Percentiles rank a stretch among this genome's conserved stretches.
Evolutionary conservation across 2,329 filamentous ascomycete genomes (phyloP).

Genomic region (Mollisiaceae sp.): DNA sequence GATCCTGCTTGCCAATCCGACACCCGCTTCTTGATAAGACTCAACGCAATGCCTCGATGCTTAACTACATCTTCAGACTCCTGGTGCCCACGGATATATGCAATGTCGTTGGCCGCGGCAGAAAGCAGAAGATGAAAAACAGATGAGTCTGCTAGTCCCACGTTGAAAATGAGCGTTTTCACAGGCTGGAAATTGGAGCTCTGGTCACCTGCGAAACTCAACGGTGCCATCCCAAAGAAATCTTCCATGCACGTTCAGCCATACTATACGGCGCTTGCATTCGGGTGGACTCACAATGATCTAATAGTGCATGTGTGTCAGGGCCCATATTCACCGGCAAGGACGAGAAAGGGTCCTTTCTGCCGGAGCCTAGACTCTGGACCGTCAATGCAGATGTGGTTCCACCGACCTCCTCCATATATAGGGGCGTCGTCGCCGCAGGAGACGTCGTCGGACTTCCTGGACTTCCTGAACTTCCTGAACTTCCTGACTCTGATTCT

Average conservation of each 20-base stretch:
- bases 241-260: conserved; percentile 15
- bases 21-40: conserved; percentile 20
- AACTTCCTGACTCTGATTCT: conserved; percentile 7
- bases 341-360: conserved; percentile 17
- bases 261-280: not conserved
- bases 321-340: conserved; percentile 19
- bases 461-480: conserved; percentile 4
- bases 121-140: conserved; percentile 23
- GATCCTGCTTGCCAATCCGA: conserved; percentile 10
- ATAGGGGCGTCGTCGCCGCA: not conserved
- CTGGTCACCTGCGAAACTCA: conserved; percentile 13
- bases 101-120: conserved; percentile 18
- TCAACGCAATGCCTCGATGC: conserved; percentile 19
- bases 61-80: conserved; percentile 17
- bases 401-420: not conserved
- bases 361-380: conserved; percentile 4
- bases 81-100: conserved; percentile 12
- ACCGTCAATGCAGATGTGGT: not conserved
- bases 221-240: conserved; percentile 21
- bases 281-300: conserved; percentile 20
- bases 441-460: conserved; percentile 4
- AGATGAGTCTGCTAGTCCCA: conserved; percentile 14
- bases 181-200: conserved; percentile 21
- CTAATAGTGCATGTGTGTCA: conserved; percentile 12
- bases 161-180: conserved; percentile 22